Evolutionary conservation across 305 asterid species (phyloP).

Genomic region (Fraxinus floribunda): DNA sequence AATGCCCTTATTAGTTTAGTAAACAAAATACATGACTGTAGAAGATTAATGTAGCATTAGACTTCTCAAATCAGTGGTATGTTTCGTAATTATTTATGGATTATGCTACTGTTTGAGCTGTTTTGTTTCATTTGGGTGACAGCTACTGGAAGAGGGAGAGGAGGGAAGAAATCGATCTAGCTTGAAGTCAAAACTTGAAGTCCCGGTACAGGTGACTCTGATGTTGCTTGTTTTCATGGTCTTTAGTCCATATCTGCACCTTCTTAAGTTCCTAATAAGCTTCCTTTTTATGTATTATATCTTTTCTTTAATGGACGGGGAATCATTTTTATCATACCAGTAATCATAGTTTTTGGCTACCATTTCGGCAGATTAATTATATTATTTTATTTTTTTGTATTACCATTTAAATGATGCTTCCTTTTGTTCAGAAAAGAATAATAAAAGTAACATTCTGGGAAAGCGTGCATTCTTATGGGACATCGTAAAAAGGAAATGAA

Average conservation of each 20-base stretch:
- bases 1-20: background rate
- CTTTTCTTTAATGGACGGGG: background rate
- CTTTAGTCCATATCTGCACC: constrained; percentile 12
- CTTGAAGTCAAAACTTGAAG: constrained; percentile 89
- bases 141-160: constrained; percentile 98
- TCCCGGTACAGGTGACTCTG: constrained; percentile 86
- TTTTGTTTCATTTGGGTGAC: constrained; percentile 7
- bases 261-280: constrained; percentile 7
- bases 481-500: background rate
- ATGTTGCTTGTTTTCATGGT: constrained; percentile 1
- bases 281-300: background rate
- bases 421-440: background rate
- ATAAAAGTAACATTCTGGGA: background rate
- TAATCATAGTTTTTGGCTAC: background rate
- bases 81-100: constrained; percentile 17
- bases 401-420: background rate
- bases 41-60: constrained; percentile 8
- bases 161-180: constrained; percentile 75
- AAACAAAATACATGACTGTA: background rate
- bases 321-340: background rate
- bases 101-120: constrained; percentile 10
- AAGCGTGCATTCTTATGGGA: background rate
- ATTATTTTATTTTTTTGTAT: background rate
- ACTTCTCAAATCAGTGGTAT: background rate
- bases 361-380: background rate